These are phyloP conservation scores for Thalassia testudinum DNA, from an alignment of 116 monocot species.

Conservation along the genomic window DNA sequence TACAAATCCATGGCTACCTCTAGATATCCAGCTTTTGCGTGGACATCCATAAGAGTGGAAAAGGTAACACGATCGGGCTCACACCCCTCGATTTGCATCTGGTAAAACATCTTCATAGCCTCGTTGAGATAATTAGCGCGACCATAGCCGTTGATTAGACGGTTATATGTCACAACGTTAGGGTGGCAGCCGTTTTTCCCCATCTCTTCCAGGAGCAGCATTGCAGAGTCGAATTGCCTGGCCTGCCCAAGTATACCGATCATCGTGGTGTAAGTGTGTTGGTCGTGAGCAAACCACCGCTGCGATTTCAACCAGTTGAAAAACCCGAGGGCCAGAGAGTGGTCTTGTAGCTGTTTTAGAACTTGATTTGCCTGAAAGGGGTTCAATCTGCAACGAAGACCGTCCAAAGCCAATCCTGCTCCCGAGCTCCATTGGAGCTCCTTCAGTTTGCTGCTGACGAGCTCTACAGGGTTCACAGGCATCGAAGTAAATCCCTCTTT, in stretches of 20 bases:
- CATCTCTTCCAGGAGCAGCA: constrained; percentile 72
- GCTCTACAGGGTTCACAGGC: constrained; percentile 32
- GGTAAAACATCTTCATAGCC: constrained; percentile 54
- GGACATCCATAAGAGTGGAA: constrained; percentile 92
- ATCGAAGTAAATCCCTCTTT: constrained; percentile 10
- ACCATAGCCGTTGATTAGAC: constrained; percentile 86
- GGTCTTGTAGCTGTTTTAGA: constrained; percentile 60
- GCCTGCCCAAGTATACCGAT: constrained; percentile 90
- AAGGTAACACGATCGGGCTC: constrained; percentile 81
- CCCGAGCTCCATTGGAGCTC: constrained; percentile 60
- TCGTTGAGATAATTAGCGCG: constrained; percentile 69
- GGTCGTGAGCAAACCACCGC: constrained; percentile 76
- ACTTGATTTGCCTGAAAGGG: constrained; percentile 91
- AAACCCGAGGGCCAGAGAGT: constrained; percentile 71
- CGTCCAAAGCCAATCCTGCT: constrained; percentile 36
- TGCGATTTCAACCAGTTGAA: constrained; percentile 87
- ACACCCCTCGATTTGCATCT: constrained; percentile 72
- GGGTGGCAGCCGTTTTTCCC: constrained; percentile 46
- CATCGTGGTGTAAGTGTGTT: constrained; percentile 93
- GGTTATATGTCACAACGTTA: constrained; percentile 85
- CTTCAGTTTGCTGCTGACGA: constrained; percentile 40
- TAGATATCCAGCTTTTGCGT: constrained; percentile 93
- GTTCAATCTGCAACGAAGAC: constrained; percentile 51
- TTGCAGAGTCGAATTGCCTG: constrained; percentile 55
- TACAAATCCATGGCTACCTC: constrained; percentile 71